Conservation (phyloP, 305 asterid genomes). For the Fraxinus paxiana region DNA sequence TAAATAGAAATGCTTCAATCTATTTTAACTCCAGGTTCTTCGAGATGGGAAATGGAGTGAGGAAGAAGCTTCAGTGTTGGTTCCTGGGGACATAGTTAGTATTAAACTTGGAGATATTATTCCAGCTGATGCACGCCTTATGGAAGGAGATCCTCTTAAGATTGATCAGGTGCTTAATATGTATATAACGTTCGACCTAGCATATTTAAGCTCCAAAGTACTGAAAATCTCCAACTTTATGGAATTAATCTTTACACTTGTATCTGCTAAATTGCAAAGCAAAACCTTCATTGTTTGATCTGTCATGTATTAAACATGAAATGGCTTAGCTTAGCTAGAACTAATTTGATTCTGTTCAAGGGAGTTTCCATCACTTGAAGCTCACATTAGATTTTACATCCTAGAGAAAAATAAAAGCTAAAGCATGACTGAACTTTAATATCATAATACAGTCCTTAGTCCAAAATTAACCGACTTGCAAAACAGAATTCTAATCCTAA, state of each 20-base stretch:
- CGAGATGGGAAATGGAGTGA: slow-evolving; percentile 61
- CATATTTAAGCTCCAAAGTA: not conserved
- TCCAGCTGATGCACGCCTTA: slow-evolving; percentile 68
- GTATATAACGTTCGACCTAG: not conserved
- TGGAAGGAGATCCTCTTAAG: slow-evolving; percentile 67
- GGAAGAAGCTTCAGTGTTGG: slow-evolving; percentile 58
- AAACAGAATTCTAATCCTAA: not conserved
- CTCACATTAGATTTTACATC: not conserved
- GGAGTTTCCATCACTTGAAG: not conserved
- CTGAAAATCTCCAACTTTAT: not conserved
- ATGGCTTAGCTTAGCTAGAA: not conserved
- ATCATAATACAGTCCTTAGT: not conserved
- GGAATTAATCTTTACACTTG: not conserved
- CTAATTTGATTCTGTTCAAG: not conserved
- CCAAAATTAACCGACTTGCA: not conserved
- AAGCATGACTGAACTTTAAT: not conserved
- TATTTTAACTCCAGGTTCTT: slow-evolving; percentile 38
- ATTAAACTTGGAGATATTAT: slow-evolving; percentile 65
- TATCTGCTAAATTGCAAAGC: not conserved
- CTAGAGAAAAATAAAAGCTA: not conserved
- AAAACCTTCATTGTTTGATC: not conserved
- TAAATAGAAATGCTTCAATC: not conserved
- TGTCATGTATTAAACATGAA: not conserved
- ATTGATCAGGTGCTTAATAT: slow-evolving; percentile 50
- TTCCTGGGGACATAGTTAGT: slow-evolving; percentile 61